Evolutionary conservation across 2,329 filamentous ascomycete genomes (phyloP).

Genomic region (Pestalotiopsis sp.): DNA sequence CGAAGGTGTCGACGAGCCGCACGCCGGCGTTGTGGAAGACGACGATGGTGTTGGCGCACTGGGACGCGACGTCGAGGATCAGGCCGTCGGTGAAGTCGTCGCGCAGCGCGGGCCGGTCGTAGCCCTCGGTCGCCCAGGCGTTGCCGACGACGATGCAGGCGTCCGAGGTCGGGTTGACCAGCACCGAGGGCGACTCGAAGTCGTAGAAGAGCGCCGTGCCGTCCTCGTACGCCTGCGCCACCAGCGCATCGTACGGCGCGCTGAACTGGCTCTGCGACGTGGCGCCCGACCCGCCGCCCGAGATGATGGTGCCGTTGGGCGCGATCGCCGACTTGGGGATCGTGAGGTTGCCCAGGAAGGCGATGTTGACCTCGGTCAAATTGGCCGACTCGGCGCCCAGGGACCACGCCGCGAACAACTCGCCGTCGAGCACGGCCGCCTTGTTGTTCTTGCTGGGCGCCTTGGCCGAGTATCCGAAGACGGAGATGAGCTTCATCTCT

Average conservation of each 20-base stretch:
- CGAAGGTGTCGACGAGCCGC: conserved; percentile 49
- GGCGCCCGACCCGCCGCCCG: conserved; percentile 42
- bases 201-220: conserved; percentile 48
- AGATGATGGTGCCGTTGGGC: conserved; percentile 39
- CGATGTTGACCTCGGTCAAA: conserved; percentile 14
- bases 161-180: conserved; percentile 43
- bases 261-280: conserved; percentile 37
- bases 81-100: conserved; percentile 57
- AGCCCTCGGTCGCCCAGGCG: conserved; percentile 65
- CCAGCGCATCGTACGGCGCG: conserved; percentile 40
- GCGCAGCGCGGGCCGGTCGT: conserved; percentile 52
- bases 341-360: conserved; percentile 25
- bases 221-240: conserved; percentile 41
- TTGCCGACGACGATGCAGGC: conserved; percentile 60
- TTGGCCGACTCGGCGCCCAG: conserved; percentile 18
- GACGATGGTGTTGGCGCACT: conserved; percentile 51
- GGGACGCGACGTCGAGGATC: conserved; percentile 45
- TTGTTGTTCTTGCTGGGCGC: conserved; percentile 30
- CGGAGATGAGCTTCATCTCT: conserved; percentile 35
- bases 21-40: conserved; percentile 53
- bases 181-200: conserved; percentile 37
- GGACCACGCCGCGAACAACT: conserved; percentile 23
- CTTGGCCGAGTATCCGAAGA: conserved; percentile 47
- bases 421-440: conserved; percentile 48
- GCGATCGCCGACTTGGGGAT: conserved; percentile 24